A percentile compares a stretch with the other conserved stretches of the same genome.
phyloP scores from a whole-genome alignment of 345 rosid genomes.

The Boechera divaricarpa region DNA sequence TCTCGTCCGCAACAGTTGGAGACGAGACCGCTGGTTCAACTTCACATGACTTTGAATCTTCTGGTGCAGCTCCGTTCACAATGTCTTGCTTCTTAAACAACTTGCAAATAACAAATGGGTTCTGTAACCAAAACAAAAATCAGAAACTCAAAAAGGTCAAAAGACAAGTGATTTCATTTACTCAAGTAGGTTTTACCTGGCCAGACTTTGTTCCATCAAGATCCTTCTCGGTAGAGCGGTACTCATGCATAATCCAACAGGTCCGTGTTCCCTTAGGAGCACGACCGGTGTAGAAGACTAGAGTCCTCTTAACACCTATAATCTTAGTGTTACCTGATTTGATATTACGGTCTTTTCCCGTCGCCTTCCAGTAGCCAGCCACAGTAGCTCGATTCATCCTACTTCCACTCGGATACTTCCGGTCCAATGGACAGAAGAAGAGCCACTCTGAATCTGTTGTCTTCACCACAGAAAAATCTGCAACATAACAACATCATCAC shows the following conservation, averaged over 20 bases:
- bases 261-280: constrained; percentile 81
- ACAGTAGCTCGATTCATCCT: constrained; percentile 83
- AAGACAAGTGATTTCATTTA: neutral
- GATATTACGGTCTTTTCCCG: constrained; percentile 83
- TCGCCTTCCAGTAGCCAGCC: constrained; percentile 95
- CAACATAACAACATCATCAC: constrained; percentile 27
- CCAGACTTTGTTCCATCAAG: constrained; percentile 84
- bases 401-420: constrained; percentile 84
- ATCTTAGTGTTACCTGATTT: constrained; percentile 54
- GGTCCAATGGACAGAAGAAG: constrained; percentile 90
- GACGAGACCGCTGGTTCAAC: constrained; percentile 47
- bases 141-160: neutral
- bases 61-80: constrained; percentile 31
- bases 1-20: constrained; percentile 42
- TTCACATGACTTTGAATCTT: constrained; percentile 48
- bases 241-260: constrained; percentile 92
- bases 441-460: constrained; percentile 83
- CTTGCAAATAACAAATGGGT: constrained; percentile 64
- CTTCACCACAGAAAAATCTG: constrained; percentile 63
- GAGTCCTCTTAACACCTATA: constrained; percentile 92
- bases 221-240: constrained; percentile 70
- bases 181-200: constrained; percentile 55
- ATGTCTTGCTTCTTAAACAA: constrained; percentile 72
- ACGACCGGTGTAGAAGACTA: constrained; percentile 81
- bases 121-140: constrained; percentile 49